phyloP scores from a whole-genome alignment of 2,329 filamentous ascomycete genomes.

The Chaetomiaceae sp. region DNA sequence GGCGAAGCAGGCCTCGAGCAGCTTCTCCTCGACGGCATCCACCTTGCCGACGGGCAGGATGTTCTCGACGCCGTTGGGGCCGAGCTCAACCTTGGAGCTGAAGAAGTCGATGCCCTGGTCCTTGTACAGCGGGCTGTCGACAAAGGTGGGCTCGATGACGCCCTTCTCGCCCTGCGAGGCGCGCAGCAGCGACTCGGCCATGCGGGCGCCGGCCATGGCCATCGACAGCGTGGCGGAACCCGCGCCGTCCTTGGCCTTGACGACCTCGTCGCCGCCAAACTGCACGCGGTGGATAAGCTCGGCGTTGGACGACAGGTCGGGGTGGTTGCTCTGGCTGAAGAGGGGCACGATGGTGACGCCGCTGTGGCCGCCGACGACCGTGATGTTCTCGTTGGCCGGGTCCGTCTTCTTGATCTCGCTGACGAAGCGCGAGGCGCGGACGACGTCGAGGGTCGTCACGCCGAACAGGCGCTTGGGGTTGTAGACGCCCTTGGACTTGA shows the following conservation, averaged over 20 bases:
- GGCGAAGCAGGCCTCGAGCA: constrained; percentile 77
- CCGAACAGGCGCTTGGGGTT: constrained; percentile 99
- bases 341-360: constrained; percentile 98
- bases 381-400: constrained; percentile 89
- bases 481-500: constrained; percentile 94
- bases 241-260: constrained; percentile 97
- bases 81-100: constrained; percentile 89
- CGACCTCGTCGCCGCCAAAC: constrained; percentile 98
- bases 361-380: constrained; percentile 94
- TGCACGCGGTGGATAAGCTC: constrained; percentile 90
- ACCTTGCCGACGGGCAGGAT: constrained; percentile 83
- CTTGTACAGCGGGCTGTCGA: constrained; percentile 97
- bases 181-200: constrained; percentile 89
- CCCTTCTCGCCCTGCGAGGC: constrained; percentile 91
- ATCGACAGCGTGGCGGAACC: constrained; percentile 97
- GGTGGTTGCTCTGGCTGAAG: constrained; percentile 88
- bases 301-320: constrained; percentile 72
- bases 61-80: constrained; percentile 93
- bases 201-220: constrained; percentile 85
- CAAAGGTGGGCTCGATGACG: constrained; percentile 92
- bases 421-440: constrained; percentile 97
- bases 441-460: constrained; percentile 98
- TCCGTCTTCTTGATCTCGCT: constrained; percentile 87
- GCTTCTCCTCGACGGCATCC: constrained; percentile 80
- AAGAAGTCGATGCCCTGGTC: constrained; percentile 98